Evolutionary conservation across 1,284 basidiomycete species (phyloP).

Genomic region (Marasmius tenuissimus): DNA sequence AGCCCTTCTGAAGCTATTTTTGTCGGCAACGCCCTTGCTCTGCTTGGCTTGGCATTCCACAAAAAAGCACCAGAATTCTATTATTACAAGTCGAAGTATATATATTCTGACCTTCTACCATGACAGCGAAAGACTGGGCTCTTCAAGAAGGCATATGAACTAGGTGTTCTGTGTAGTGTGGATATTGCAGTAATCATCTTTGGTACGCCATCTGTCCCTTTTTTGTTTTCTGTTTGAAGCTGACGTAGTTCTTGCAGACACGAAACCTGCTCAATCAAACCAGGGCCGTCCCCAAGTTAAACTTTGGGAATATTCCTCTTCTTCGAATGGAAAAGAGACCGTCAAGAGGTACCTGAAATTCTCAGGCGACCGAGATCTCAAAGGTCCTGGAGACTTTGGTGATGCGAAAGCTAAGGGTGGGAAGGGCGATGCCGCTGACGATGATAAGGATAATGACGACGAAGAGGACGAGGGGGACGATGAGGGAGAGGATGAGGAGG

Average conservation of each 20-base stretch:
- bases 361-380: background rate
- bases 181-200: background rate
- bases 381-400: background rate
- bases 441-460: background rate
- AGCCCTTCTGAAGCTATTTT: background rate
- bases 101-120: slow-evolving; percentile 10
- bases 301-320: background rate
- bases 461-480: background rate
- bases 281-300: background rate
- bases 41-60: background rate
- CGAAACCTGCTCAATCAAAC: too few species aligned
- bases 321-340: background rate
- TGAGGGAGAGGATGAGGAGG: too few species aligned
- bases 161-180: slow-evolving; percentile 22
- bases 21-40: background rate
- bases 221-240: too few species aligned
- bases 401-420: background rate
- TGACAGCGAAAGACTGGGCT: slow-evolving; percentile 28
- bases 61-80: background rate
- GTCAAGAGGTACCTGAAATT: background rate
- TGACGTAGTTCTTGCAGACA: too few species aligned
- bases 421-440: background rate
- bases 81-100: background rate
- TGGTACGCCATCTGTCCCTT: background rate
- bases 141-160: slow-evolving; percentile 30